Base-by-base conservation (phyloP, 176 grass and related monocot species). In the Chrysopogon serrulatus region DNA sequence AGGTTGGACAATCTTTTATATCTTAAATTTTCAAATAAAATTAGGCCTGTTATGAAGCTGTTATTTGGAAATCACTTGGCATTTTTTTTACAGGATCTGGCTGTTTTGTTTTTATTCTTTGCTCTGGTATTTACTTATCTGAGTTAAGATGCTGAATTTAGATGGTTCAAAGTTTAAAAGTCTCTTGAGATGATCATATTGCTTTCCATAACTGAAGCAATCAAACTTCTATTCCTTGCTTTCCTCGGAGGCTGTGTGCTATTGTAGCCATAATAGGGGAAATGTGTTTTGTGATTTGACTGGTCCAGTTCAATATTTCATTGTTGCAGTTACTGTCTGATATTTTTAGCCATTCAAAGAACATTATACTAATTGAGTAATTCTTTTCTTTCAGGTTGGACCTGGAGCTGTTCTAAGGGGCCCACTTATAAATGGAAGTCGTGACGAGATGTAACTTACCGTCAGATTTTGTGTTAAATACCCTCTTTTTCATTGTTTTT, bases 341-440 rank as follows among this genome's bases (percentile, higher is more conserved):
- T 78, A 16, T 43, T 73, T 83, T 6, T 8, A 33, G 36, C 65
- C 43, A 80, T 59, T 79, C 23, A 43, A 74, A 60, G 47, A 40
- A 40, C 57, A 41, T 83, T 40, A 14, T 76, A 26, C 41, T 77
- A 76, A 28, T 33, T 71, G 42, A 16, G 1, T 63, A 40, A 18
- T 36, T 79, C 53, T 59, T 41, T n/a, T n/a, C n/a, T 82, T 92
- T 28, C 86, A 97, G 95, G 92, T 97, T 91, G 95, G 95, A 34
- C 86, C 88, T 91, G 95, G 95, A 83, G 92, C 95, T 86, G 47
- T 94, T 87, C 84, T 97, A 63, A 84, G 90, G 16, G 95, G 92
- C 16, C 95, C 95, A 70, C 82, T 94, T 71, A 89, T 86, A 91
- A 94, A 94, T 83, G 82, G 76, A 43, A 91, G 88, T 48, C 53